Percentiles rank a stretch among this genome's conserved stretches.
phyloP scores from a whole-genome alignment of 176 grass and related monocot genomes.

The Carex parvula region DNA sequence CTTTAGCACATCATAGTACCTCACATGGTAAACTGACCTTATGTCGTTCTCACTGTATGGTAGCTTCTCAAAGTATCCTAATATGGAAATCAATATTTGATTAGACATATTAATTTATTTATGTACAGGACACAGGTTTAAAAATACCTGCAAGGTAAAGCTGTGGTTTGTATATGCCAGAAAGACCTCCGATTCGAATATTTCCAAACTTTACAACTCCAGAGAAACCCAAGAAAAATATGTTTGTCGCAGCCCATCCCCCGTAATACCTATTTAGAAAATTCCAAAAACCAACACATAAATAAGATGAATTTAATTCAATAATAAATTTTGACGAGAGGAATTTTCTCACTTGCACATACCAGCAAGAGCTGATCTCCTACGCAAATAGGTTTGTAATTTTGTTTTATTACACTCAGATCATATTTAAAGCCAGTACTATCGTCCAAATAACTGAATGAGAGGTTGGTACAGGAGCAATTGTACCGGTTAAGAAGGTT shows the following conservation, averaged over 20 bases:
- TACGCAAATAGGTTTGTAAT: background rate
- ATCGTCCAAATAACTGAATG: background rate
- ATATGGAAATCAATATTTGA: background rate
- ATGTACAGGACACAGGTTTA: background rate
- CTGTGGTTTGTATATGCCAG: constrained; percentile 67
- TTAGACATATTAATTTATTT: constrained; percentile 5
- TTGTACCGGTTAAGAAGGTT: background rate
- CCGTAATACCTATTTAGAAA: constrained; percentile 65
- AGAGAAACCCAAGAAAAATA: constrained; percentile 84
- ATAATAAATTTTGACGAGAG: background rate
- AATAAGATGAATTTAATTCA: constrained; percentile 3
- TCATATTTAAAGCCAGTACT: background rate
- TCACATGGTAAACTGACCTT: constrained; percentile 77
- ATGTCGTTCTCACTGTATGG: constrained; percentile 57
- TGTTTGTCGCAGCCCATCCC: constrained; percentile 90
- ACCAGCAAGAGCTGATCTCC: background rate
- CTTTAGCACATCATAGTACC: constrained; percentile 82
- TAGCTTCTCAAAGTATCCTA: constrained; percentile 82
- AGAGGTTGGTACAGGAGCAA: background rate
- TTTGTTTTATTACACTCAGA: background rate
- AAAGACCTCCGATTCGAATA: constrained; percentile 84
- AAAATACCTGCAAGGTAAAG: constrained; percentile 59
- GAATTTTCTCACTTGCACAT: background rate
- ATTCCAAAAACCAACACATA: background rate
- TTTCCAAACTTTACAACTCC: constrained; percentile 93